phyloP scores from a whole-genome alignment of 306 rosid genomes.

The Rosa lucieae region DNA sequence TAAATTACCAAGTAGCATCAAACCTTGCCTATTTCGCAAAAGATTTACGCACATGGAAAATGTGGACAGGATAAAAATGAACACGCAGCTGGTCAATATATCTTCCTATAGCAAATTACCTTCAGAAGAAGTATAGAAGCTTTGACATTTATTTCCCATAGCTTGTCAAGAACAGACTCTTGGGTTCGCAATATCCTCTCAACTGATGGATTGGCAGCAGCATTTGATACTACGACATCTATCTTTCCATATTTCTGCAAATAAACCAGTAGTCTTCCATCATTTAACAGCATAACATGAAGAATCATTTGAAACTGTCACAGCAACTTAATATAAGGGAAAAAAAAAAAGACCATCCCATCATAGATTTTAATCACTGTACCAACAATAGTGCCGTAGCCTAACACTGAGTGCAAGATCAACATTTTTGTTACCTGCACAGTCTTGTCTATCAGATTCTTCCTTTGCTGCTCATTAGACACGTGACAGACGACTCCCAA shows the following conservation, averaged over 20 bases:
- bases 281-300: neutral
- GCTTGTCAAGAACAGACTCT: conserved; percentile 83
- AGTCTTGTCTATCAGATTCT: conserved; percentile 67
- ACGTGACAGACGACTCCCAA: conserved; percentile 86
- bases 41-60: conserved; percentile 1
- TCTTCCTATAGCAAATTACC: conserved; percentile 42
- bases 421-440: conserved; percentile 49
- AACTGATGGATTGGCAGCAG: conserved; percentile 87
- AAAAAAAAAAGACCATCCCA: neutral
- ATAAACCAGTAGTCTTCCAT: conserved; percentile 28
- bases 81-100: neutral
- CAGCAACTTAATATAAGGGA: neutral
- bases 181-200: conserved; percentile 59
- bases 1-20: conserved; percentile 21
- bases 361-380: neutral
- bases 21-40: neutral
- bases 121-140: conserved; percentile 80
- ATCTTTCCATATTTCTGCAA: conserved; percentile 85
- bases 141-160: conserved; percentile 97
- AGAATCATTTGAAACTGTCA: neutral
- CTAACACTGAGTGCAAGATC: neutral
- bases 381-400: neutral
- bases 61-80: neutral
- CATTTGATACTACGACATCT: conserved; percentile 90
- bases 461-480: conserved; percentile 74